Percentiles rank a stretch among this genome's conserved stretches.
Evolutionary conservation across 148 eudicot species (phyloP).

Genomic region (Cornus suecica): DNA sequence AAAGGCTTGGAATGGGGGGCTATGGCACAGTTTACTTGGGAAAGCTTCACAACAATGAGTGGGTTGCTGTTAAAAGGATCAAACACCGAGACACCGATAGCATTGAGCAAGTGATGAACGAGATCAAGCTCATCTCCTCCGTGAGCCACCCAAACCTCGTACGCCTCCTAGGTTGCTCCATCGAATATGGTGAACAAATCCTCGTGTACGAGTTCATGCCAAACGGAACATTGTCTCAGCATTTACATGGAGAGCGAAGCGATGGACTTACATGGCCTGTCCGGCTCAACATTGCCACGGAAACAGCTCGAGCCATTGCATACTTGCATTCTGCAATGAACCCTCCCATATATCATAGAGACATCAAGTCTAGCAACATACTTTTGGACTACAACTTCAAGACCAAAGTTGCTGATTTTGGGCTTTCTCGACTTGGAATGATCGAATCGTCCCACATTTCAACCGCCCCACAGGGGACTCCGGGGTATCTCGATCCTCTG

Average conservation of each 20-base stretch:
- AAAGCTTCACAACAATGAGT: conserved; percentile 24
- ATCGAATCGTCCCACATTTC: conserved; percentile 37
- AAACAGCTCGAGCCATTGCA: conserved; percentile 36
- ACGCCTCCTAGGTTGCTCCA: conserved; percentile 33
- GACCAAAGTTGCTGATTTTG: conserved; percentile 43
- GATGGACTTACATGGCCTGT: conserved; percentile 33
- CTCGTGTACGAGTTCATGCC: conserved; percentile 40
- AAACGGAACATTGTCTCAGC: conserved; percentile 33
- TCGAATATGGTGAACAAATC: conserved; percentile 33
- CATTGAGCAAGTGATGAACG: conserved; percentile 28
- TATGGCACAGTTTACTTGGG: conserved; percentile 41
- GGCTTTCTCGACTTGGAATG: conserved; percentile 32
- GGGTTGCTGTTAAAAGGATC: conserved; percentile 35
- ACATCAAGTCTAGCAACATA: conserved; percentile 36
- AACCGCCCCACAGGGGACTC: conserved; percentile 45
- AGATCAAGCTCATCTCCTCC: conserved; percentile 33
- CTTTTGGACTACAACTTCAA: conserved; percentile 34
- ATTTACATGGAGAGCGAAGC: conserved; percentile 26
- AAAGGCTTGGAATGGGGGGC: conserved; percentile 31
- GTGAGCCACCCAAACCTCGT: conserved; percentile 33
- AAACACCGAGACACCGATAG: conserved; percentile 18
- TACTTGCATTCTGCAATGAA: conserved; percentile 33
- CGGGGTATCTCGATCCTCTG: conserved; percentile 41
- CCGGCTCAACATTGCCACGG: conserved; percentile 30
- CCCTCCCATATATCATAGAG: conserved; percentile 44